phyloP scores from a whole-genome alignment of 2,329 filamentous ascomycete genomes.

The Monilinia laxa region DNA sequence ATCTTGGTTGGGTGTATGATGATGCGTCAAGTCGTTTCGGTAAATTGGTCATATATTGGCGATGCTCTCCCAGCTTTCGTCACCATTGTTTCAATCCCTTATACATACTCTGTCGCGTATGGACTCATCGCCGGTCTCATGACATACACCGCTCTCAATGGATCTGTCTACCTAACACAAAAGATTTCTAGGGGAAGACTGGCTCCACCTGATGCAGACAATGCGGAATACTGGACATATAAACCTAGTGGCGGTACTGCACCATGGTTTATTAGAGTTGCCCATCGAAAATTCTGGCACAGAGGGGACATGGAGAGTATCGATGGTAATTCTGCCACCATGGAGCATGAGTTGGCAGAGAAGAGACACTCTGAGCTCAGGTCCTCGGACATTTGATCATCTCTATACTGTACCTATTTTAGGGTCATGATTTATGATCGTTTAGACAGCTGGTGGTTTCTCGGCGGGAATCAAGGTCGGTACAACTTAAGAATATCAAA shows the following conservation, averaged over 20 bases:
- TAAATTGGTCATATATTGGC: constrained; percentile 76
- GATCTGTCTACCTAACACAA: constrained; percentile 51
- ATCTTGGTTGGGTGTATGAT: constrained; percentile 75
- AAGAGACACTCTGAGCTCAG: constrained; percentile 19
- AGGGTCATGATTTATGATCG: no score
- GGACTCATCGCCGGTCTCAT: constrained; percentile 67
- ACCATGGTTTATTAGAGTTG: constrained; percentile 51
- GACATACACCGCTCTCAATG: constrained; percentile 56
- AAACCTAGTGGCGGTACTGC: constrained; percentile 51
- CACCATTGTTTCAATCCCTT: constrained; percentile 72
- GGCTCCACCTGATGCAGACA: constrained; percentile 52
- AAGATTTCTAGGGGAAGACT: constrained; percentile 49
- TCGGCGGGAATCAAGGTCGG: no score
- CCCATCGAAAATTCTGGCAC: constrained; percentile 33
- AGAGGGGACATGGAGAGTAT: constrained; percentile 21
- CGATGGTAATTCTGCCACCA: constrained; percentile 19
- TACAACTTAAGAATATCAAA: not conserved
- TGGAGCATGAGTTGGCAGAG: constrained; percentile 22
- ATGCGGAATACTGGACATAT: constrained; percentile 57
- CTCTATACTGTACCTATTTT: not conserved
- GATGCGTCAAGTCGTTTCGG: constrained; percentile 70
- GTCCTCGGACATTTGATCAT: constrained; percentile 15
- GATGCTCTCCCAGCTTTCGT: constrained; percentile 75
- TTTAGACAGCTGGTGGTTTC: not conserved
- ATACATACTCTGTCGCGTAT: constrained; percentile 77